Conservation (phyloP, 352 stramenopile species). For the Pythium angustatum region DNA sequence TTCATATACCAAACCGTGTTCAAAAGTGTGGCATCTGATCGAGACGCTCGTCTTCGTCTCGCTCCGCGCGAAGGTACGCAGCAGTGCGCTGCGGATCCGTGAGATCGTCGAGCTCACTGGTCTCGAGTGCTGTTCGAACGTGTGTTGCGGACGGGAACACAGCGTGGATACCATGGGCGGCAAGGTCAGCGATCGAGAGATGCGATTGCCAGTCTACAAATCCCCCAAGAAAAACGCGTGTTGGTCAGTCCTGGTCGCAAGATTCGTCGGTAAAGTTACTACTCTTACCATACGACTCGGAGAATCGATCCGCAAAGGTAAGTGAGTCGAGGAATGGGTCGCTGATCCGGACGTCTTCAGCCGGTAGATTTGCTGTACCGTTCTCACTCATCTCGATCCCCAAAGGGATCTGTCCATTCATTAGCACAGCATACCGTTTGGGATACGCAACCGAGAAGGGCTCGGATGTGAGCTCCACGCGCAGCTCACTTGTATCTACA, state of each 20-base stretch:
- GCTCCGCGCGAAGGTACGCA: conserved; percentile 8
- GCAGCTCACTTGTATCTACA: neutral
- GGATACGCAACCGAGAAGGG: conserved; percentile 28
- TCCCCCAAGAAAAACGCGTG: no score
- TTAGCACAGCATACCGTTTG: conserved; percentile 17
- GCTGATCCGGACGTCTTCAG: conserved; percentile 33
- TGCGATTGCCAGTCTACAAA: conserved; percentile 22
- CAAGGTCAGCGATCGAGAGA: conserved; percentile 24
- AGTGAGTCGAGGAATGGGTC: conserved; percentile 62
- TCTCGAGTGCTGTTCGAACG: conserved; percentile 3
- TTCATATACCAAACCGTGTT: no score
- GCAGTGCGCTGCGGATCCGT: conserved; percentile 17
- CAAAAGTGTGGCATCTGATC: no score
- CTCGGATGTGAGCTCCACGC: conserved; percentile 14
- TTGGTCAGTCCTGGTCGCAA: no score
- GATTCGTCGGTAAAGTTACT: neutral
- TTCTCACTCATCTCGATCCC: neutral
- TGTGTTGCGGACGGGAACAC: conserved; percentile 26
- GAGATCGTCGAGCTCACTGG: conserved; percentile 23
- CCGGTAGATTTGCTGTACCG: neutral
- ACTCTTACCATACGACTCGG: conserved; percentile 38
- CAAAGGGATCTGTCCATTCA: conserved; percentile 8
- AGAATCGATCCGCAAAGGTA: conserved; percentile 58
- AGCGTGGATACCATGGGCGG: conserved; percentile 33
- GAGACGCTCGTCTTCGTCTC: neutral